Evolutionary conservation across 2,329 filamentous ascomycete genomes (phyloP).

Genomic region (Colletotrichum gigasporum): DNA sequence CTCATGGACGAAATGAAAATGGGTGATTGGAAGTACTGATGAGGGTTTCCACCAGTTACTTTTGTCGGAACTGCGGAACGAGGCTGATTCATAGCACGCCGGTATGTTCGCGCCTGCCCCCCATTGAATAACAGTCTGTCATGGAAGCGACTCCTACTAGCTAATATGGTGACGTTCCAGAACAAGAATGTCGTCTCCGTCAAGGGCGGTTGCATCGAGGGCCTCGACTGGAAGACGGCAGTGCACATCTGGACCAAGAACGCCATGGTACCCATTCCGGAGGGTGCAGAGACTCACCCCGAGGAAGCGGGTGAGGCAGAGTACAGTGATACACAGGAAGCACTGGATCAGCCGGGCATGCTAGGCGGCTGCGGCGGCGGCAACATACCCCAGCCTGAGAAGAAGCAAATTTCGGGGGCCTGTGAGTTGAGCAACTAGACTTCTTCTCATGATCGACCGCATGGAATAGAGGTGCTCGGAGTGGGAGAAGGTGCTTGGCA

Average conservation of each 20-base stretch:
- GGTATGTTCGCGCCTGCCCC: slow-evolving; percentile 45
- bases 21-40: neutral
- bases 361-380: slow-evolving; percentile 47
- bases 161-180: slow-evolving; percentile 44
- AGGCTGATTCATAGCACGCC: slow-evolving; percentile 70
- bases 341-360: slow-evolving; percentile 56
- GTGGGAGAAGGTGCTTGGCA: too few species aligned
- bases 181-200: slow-evolving; percentile 69
- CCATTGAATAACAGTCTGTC: too few species aligned
- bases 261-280: slow-evolving; percentile 75
- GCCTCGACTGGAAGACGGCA: slow-evolving; percentile 67
- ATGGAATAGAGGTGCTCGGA: too few species aligned
- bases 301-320: slow-evolving; percentile 59
- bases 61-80: slow-evolving; percentile 73
- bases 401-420: slow-evolving; percentile 33
- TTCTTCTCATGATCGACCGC: neutral
- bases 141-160: too few species aligned
- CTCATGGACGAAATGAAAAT: too few species aligned
- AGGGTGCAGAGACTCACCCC: slow-evolving; percentile 66
- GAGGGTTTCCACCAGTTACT: slow-evolving; percentile 60
- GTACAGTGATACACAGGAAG: slow-evolving; percentile 54
- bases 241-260: slow-evolving; percentile 75
- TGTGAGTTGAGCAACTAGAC: slow-evolving; percentile 40
- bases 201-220: slow-evolving; percentile 74
- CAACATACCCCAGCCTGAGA: too few species aligned